phyloP scores from a whole-genome alignment of 2,329 filamentous ascomycete genomes.

The Penicillium corylophilum region DNA sequence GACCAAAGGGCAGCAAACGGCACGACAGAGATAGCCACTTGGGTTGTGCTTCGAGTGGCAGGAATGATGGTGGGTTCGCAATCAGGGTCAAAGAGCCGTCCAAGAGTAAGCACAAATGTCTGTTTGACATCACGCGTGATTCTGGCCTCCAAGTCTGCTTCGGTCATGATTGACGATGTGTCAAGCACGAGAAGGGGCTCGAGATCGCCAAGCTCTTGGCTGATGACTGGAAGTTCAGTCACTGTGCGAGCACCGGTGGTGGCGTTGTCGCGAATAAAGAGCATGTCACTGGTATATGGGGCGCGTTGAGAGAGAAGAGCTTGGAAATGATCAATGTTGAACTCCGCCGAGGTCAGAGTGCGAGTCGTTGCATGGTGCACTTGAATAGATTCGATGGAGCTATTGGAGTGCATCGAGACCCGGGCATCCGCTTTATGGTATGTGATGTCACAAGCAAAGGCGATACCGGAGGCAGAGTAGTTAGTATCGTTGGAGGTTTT shows the following conservation, averaged over 20 bases:
- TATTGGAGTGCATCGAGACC: constrained; percentile 35
- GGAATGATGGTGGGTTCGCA: constrained; percentile 17
- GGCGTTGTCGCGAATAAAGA: constrained; percentile 31
- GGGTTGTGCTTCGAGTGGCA: constrained; percentile 22
- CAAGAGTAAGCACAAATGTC: constrained; percentile 32
- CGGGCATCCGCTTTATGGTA: constrained; percentile 30
- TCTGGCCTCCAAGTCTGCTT: constrained; percentile 27
- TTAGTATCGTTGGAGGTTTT: constrained; percentile 3
- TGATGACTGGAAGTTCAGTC: constrained; percentile 34
- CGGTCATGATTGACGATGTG: constrained; percentile 29
- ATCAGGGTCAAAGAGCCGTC: constrained; percentile 33
- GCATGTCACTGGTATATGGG: constrained; percentile 35
- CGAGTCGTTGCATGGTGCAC: constrained; percentile 20
- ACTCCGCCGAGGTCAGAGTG: constrained; percentile 20
- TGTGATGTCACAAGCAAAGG: constrained; percentile 34
- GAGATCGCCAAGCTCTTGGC: constrained; percentile 30
- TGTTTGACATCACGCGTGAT: constrained; percentile 30
- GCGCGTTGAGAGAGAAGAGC: constrained; percentile 30
- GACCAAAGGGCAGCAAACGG: constrained; percentile 29
- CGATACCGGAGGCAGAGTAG: constrained; percentile 27
- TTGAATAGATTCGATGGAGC: constrained; percentile 30
- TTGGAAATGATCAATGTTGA: constrained; percentile 34
- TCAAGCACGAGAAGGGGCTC: constrained; percentile 32
- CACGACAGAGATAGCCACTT: constrained; percentile 33
- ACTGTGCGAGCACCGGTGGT: constrained; percentile 28